Base-by-base conservation (phyloP, 495 filamentous ascomycete genomes). In the Daldinia concentrica region DNA sequence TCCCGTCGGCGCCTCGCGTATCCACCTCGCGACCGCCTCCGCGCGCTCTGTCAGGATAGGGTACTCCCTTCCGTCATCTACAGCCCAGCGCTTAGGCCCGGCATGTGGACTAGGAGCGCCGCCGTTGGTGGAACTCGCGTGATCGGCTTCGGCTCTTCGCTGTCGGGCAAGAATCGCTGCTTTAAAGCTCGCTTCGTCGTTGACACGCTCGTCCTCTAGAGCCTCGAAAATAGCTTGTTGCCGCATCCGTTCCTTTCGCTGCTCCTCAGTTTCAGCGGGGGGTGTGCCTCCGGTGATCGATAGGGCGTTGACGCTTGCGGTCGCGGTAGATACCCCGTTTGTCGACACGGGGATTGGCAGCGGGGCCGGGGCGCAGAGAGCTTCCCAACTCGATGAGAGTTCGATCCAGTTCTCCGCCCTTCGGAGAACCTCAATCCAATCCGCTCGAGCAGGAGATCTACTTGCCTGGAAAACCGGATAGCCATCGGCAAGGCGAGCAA, bases 381-480 rank as follows among this genome's bases (percentile, higher is more conserved):
- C 79, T 57, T 94, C 90, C 91, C 91, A 94, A 22, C 82, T 83
- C 3, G 82, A 81, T 9, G 77, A 71, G 4, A 94, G 81, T 11
- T 86, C 83, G 54, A 92, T 84, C 87, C 88, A 91, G 68, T 92
- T 91, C 30, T 84, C 82, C 0, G 84, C 82, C 48, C 85, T 83
- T 7, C 89, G 88, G 2, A 94, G 77, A 3, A 93, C 84, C 78
- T 94, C 91, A 50, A 91, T 86, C 92, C 92, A 94, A 77, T 94
- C 92, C 6, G 90, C 87, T 30, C 92, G 87, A 5, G 89, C 88
- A 1, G 90, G 91, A 4, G 87, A 91, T 30, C 91, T 84, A 26
- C 90, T 88, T 6, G 90, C 86, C 58, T 92, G 88, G 74, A 94
- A 93, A 58, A 93, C 87, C 0, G 92, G 92, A 74, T 92, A 93